A percentile compares a stretch with the other conserved stretches of the same genome.
Evolutionary conservation across 306 rosid species (phyloP).

Genomic region (Cicer arietinum): DNA sequence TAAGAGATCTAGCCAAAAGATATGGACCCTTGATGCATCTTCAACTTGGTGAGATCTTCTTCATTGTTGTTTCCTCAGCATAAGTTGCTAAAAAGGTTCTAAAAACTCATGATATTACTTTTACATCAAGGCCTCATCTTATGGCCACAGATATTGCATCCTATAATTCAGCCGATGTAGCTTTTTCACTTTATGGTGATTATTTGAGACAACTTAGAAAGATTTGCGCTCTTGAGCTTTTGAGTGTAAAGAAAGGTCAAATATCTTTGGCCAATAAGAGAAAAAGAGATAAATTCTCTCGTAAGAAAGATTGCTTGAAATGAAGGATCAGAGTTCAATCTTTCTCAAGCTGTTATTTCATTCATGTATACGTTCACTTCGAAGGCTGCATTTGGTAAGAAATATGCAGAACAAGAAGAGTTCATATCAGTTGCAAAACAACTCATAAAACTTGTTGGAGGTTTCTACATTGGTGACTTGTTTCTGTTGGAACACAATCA

Average conservation of each 20-base stretch:
- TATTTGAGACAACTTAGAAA: conserved; percentile 47
- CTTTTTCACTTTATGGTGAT: conserved; percentile 31
- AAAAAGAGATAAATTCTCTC: conserved; percentile 9
- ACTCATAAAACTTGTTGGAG: background rate
- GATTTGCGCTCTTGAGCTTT: conserved; percentile 28
- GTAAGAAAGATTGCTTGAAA: background rate
- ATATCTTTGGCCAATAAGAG: background rate
- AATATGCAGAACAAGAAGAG: background rate
- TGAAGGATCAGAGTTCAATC: conserved; percentile 10
- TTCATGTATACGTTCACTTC: background rate
- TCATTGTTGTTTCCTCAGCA: conserved; percentile 39
- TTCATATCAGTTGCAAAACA: background rate
- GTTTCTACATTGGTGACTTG: conserved; percentile 35
- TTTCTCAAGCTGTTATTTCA: background rate
- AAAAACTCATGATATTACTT: conserved; percentile 38
- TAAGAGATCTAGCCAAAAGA: conserved; percentile 24
- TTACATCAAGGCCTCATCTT: conserved; percentile 48
- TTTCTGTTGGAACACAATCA: too few species aligned
- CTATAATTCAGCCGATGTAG: background rate
- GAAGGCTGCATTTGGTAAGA: conserved; percentile 28
- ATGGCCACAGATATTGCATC: background rate
- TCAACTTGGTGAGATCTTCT: conserved; percentile 34
- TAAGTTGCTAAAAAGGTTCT: conserved; percentile 45
- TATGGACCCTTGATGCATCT: conserved; percentile 53
- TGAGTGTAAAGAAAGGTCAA: conserved; percentile 30